phyloP scores from a whole-genome alignment of 108 stramenopile species.

The Bacterosira constricta region DNA sequence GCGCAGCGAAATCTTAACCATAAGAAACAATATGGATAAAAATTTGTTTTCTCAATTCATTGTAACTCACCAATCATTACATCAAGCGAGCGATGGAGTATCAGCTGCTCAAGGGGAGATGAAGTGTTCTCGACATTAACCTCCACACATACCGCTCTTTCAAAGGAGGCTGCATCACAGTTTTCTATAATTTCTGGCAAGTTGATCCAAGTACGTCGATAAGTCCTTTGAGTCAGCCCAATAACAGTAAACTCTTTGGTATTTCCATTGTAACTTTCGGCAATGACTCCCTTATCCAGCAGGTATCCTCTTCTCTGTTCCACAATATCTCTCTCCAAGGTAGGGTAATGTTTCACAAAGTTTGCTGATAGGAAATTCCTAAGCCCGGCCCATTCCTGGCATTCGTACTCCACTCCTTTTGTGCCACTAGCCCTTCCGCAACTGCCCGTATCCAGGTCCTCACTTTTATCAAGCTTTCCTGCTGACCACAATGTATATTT shows the following conservation, averaged over 20 bases:
- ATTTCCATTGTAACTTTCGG: not conserved
- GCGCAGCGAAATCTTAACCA: no score
- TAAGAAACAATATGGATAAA: no score
- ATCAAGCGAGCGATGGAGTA: constrained; percentile 57
- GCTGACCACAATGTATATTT: constrained; percentile 48
- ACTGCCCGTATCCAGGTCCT: not conserved
- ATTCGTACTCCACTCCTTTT: constrained; percentile 3
- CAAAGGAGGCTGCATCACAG: constrained; percentile 31
- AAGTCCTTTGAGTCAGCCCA: constrained; percentile 17
- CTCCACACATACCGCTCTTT: constrained; percentile 48
- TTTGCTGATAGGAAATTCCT: constrained; percentile 23
- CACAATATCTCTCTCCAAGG: constrained; percentile 15
- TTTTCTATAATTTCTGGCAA: constrained; percentile 22
- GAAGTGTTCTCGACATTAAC: constrained; percentile 56
- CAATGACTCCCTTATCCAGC: constrained; percentile 8
- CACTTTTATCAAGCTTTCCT: not conserved
- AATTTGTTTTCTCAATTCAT: not conserved
- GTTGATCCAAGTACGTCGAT: constrained; percentile 10
- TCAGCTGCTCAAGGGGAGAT: constrained; percentile 43
- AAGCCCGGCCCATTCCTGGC: constrained; percentile 31
- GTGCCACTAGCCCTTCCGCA: not conserved
- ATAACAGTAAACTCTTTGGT: constrained; percentile 3
- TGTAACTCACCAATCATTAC: constrained; percentile 46
- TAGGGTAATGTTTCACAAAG: constrained; percentile 36
- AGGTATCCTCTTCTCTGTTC: constrained; percentile 8